Percentiles rank a stretch among this genome's conserved stretches.
Conservation (phyloP, 2,329 filamentous ascomycete species). For the Cercospora sp. region DNA sequence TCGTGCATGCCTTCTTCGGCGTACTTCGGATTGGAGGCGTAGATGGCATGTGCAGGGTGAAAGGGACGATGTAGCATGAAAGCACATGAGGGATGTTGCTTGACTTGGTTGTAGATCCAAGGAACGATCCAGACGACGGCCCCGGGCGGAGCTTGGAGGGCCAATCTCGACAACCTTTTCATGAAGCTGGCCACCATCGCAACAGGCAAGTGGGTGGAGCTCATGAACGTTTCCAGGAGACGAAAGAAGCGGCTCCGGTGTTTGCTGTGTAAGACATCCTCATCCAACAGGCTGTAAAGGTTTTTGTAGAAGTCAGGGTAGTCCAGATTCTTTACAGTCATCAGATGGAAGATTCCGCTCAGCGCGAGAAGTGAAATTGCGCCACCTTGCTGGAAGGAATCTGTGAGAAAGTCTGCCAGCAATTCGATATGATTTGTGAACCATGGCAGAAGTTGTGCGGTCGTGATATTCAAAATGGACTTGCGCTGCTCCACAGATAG, state of each 20-base stretch:
- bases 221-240: slow-evolving; percentile 84
- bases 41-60: slow-evolving; percentile 39
- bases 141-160: slow-evolving; percentile 83
- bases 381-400: slow-evolving; percentile 84
- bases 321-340: slow-evolving; percentile 89
- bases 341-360: slow-evolving; percentile 92
- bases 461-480: slow-evolving; percentile 71
- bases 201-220: slow-evolving; percentile 88
- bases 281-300: slow-evolving; percentile 88
- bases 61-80: slow-evolving; percentile 86
- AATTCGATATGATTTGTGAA: slow-evolving; percentile 78
- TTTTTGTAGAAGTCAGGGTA: slow-evolving; percentile 83
- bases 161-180: slow-evolving; percentile 82
- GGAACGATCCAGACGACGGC: slow-evolving; percentile 87
- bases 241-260: slow-evolving; percentile 93
- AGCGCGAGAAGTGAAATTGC: slow-evolving; percentile 84
- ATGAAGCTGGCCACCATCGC: slow-evolving; percentile 92
- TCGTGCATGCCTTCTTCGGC: slow-evolving; percentile 68
- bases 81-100: slow-evolving; percentile 83
- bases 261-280: slow-evolving; percentile 85
- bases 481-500: slow-evolving; percentile 76
- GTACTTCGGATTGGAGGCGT: slow-evolving; percentile 27
- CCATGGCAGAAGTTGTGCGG: slow-evolving; percentile 80
- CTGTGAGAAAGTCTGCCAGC: slow-evolving; percentile 94
- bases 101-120: slow-evolving; percentile 93